Percentiles rank a stretch among this genome's conserved stretches.
Evolutionary conservation across 768 basidiomycete species (phyloP).

Genomic region (Pholiota conissans): DNA sequence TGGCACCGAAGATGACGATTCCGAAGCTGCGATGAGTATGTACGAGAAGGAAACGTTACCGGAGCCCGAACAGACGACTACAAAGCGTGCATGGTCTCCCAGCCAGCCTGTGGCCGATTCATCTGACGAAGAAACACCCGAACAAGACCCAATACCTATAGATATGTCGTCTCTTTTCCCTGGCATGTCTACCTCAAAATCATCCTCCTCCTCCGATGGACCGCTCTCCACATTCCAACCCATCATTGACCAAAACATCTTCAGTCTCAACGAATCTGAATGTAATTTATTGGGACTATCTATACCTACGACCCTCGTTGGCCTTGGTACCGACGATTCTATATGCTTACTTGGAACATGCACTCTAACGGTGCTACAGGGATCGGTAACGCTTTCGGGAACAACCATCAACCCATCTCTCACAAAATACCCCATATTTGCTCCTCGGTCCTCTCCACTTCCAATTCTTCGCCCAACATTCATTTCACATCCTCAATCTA

Average conservation of each 20-base stretch:
- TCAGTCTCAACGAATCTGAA: constrained; percentile 43
- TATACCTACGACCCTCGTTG: constrained; percentile 36
- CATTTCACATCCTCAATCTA: constrained; percentile 5
- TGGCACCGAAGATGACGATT: constrained; percentile 28
- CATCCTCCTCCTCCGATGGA: constrained; percentile 11
- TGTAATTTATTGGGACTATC: constrained; percentile 27
- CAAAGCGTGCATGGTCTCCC: constrained; percentile 57
- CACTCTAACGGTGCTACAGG: constrained; percentile 59
- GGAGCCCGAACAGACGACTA: constrained; percentile 7
- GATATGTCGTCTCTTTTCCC: constrained; percentile 20
- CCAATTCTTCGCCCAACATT: constrained; percentile 40
- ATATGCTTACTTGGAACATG: constrained; percentile 73
- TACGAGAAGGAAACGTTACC: constrained; percentile 3
- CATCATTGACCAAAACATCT: constrained; percentile 41
- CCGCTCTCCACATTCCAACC: constrained; percentile 54
- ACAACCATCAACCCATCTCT: constrained; percentile 43
- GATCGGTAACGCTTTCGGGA: constrained; percentile 60
- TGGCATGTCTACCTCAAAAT: constrained; percentile 4
- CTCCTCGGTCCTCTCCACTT: constrained; percentile 78
- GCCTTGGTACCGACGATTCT: constrained; percentile 48
- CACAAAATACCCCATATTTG: constrained; percentile 56
- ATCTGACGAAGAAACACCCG: constrained; percentile 47
- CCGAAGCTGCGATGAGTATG: constrained; percentile 21
- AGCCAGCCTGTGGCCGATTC: constrained; percentile 50
- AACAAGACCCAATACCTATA: constrained; percentile 13